A percentile compares a stretch with the other conserved stretches of the same genome.
phyloP scores from a whole-genome alignment of 2,329 filamentous ascomycete species.

The Fusarium sp. region DNA sequence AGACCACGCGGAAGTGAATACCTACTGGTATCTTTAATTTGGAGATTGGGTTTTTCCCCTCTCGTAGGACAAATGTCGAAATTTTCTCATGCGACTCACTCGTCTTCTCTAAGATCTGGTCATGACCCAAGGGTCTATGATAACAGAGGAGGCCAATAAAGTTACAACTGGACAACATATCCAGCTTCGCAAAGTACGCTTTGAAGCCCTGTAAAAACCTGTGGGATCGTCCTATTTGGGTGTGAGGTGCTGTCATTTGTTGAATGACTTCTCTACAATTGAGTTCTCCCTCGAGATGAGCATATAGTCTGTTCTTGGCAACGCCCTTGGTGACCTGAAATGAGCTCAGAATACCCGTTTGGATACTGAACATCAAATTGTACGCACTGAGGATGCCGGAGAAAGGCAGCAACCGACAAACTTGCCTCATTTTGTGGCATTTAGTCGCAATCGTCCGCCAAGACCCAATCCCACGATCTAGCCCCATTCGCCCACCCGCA shows the following conservation, averaged over 20 bases:
- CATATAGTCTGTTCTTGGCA: neutral
- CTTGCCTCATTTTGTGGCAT: constrained; percentile 35
- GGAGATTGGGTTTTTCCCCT: neutral
- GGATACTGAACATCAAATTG: neutral
- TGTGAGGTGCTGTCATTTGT: neutral
- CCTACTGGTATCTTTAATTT: neutral
- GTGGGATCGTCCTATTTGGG: neutral
- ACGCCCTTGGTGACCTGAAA: constrained; percentile 7
- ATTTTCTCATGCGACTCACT: neutral
- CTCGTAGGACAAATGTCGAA: neutral
- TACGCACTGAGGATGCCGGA: neutral
- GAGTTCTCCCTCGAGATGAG: neutral
- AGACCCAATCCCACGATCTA: constrained; percentile 25
- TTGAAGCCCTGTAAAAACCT: neutral
- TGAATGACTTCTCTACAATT: neutral
- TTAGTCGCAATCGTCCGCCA: constrained; percentile 39
- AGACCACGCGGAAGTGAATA: neutral
- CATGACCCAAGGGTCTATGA: neutral
- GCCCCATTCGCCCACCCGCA: constrained; percentile 19
- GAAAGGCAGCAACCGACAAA: constrained; percentile 9
- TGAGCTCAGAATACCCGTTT: neutral
- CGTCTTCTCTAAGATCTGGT: neutral
- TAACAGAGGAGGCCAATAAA: neutral
- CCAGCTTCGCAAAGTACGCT: too few species aligned
- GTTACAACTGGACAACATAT: neutral